Conservation (phyloP, 306 rosid species). For the Oemleria cerasiformis region DNA sequence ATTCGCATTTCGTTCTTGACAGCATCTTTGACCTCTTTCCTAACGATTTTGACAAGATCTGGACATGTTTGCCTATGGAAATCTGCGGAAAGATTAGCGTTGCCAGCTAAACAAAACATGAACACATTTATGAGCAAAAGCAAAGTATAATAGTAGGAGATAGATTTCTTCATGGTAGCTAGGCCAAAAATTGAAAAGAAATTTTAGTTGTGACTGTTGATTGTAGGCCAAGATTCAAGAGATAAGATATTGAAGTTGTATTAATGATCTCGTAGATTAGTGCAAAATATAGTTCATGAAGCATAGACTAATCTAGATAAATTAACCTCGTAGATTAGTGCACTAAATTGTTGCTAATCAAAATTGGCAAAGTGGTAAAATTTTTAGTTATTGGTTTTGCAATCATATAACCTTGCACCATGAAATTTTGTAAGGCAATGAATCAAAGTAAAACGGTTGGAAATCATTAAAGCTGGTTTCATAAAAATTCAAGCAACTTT, state of each 20-base stretch:
- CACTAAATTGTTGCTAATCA: background rate
- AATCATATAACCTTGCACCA: background rate
- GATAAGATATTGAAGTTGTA: background rate
- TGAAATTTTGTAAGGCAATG: background rate
- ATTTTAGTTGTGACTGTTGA: background rate
- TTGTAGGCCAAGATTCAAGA: background rate
- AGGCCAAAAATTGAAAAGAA: background rate
- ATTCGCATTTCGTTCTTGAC: background rate
- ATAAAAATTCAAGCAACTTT: background rate
- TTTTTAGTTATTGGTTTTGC: background rate
- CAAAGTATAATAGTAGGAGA: background rate
- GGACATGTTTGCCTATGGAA: background rate
- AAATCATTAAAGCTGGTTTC: background rate
- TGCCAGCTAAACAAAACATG: background rate
- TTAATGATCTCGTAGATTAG: background rate
- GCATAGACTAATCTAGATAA: background rate
- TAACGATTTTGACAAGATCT: background rate
- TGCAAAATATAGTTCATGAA: background rate
- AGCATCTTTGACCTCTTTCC: background rate
- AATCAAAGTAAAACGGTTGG: conserved; percentile 3
- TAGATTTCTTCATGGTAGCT: background rate
- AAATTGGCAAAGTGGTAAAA: background rate
- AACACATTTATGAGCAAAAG: background rate
- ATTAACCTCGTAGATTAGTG: background rate
- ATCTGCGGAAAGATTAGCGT: background rate